Evolutionary conservation across 2,329 filamentous ascomycete genomes (phyloP), one percentile per base, ranked within the genome.

Genomic region (Penicillium hordei): DNA sequence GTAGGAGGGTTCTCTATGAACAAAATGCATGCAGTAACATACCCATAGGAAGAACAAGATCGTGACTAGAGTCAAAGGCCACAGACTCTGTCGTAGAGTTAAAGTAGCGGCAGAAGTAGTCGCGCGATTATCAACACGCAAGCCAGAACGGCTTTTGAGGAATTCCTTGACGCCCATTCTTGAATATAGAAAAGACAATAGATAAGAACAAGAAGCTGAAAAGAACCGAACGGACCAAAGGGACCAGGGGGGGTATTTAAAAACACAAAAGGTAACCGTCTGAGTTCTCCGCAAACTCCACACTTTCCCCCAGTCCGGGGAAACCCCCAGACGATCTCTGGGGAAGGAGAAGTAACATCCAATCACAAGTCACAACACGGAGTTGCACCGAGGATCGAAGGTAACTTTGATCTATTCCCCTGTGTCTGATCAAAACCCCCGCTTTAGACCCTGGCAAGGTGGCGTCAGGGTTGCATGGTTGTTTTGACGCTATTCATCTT

Each of bases 1-100:
- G 33, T 27, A 15, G 6, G 12, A 36, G 6, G n/a, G 15, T 23
- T 39, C 0, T 15, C 4, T 23, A 7, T 25, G 25, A 19, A 17
- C 13, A 19, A 36, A 12, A 34, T 17, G 13, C 33, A 12, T 29
- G 29, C 1, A 25, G 15, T 6, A 5, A 48, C 65, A 52, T 63
- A 75, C 81, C 82, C 82, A 85, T 54, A 84, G 71, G 64, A 81
- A 81, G 68, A 82, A 82, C 15, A 82, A 68, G 25, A 79, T 73
- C 0, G 80, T 82, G 21, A 82, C 80, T 27, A 77, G 67, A 8
- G 71, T 68, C 49, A 80, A 68, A 4, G 78, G 78, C 62, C 71
- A 75, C 36, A 80, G 65, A 60, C 76, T 79, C 65, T 79, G 76
- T 40, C 74, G 68, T 45, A 79, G 61, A 12, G 77, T 79, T 7